A percentile compares a stretch with the other conserved stretches of the same genome.
These are phyloP conservation scores for Talaromyces sp. DNA, from an alignment of 2,329 filamentous ascomycete genomes.

Conservation along the genomic window DNA sequence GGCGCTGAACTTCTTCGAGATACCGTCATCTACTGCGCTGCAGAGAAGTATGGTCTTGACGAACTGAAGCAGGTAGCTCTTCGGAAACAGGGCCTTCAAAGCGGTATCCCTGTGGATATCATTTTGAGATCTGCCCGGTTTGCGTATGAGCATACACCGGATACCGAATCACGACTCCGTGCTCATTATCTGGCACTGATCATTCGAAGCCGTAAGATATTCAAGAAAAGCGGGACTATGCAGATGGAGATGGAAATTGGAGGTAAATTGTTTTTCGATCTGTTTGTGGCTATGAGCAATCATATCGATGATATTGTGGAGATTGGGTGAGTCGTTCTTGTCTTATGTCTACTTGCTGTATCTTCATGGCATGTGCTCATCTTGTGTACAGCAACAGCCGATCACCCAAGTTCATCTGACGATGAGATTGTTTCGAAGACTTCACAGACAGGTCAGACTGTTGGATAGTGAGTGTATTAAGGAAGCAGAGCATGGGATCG, in stretches of 20 bases:
- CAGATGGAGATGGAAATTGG: slow-evolving; percentile 97
- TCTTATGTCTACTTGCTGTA: slow-evolving; percentile 19
- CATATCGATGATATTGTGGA: slow-evolving; percentile 95
- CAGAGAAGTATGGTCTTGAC: slow-evolving; percentile 83
- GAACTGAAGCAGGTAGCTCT: slow-evolving; percentile 87
- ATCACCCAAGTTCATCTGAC: slow-evolving; percentile 52
- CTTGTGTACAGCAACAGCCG: slow-evolving; percentile 43
- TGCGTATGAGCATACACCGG: slow-evolving; percentile 91
- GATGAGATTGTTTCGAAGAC: slow-evolving; percentile 18
- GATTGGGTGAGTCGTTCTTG: slow-evolving; percentile 58
- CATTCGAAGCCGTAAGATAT: slow-evolving; percentile 93
- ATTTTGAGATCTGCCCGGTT: slow-evolving; percentile 91
- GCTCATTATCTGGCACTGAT: slow-evolving; percentile 97
- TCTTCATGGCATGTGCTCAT: slow-evolving; percentile 17
- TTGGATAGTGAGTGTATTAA: slow-evolving; percentile 25
- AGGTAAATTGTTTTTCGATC: slow-evolving; percentile 93
- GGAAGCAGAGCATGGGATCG: slow-evolving; percentile 20
- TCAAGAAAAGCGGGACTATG: slow-evolving; percentile 98
- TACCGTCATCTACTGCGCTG: slow-evolving; percentile 90
- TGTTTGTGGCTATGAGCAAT: slow-evolving; percentile 98
- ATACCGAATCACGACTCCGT: slow-evolving; percentile 85
- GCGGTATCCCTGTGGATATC: slow-evolving; percentile 83
- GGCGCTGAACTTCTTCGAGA: slow-evolving; percentile 78
- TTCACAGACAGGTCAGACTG: slow-evolving; percentile 25
- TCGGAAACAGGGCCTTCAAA: slow-evolving; percentile 90